Evolutionary conservation across 805 yeast genomes (phyloP).

Genomic region (Saturnispora mendoncae): DNA sequence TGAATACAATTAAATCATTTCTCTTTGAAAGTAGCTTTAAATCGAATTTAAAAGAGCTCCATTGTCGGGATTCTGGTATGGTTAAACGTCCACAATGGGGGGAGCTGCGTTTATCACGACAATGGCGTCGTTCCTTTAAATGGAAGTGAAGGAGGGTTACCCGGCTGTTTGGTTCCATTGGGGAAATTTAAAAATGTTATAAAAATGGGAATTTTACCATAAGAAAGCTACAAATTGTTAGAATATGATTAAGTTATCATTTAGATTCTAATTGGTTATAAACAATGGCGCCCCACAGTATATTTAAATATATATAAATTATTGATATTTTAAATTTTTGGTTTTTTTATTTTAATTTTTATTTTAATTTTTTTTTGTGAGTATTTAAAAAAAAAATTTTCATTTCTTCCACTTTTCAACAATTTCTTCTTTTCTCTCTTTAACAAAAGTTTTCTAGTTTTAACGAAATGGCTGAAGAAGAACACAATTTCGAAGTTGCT

Average conservation of each 20-base stretch:
- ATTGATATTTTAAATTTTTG: too few relatives aligned
- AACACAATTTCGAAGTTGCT: slow-evolving; percentile 91
- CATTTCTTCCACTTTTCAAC: slow-evolving; percentile 1
- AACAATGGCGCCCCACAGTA: too few relatives aligned
- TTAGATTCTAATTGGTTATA: too few relatives aligned
- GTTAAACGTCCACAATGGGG: slow-evolving; percentile 40
- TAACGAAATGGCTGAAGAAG: slow-evolving; percentile 29
- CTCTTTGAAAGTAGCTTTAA: slow-evolving; percentile 16
- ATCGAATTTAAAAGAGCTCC: slow-evolving; percentile 22
- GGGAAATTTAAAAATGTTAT: too few relatives aligned
- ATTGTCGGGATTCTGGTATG: slow-evolving; percentile 44
- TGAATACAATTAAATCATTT: slow-evolving; percentile 19
- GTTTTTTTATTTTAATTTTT: too few relatives aligned
- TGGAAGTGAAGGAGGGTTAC: slow-evolving; percentile 2
- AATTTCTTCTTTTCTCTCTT: background rate
- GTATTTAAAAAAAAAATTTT: background rate
- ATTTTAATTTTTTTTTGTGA: background rate
- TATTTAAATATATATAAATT: too few relatives aligned
- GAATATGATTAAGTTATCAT: too few relatives aligned
- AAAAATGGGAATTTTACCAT: too few relatives aligned
- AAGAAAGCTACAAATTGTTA: too few relatives aligned
- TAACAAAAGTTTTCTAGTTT: too few relatives aligned
- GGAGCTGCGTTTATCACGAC: slow-evolving; percentile 14
- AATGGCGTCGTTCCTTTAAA: slow-evolving; percentile 22
- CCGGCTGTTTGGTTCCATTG: too few relatives aligned